Percentiles rank a stretch among this genome's conserved stretches.
Conservation (phyloP, 306 rosid species). For the Heteromeles arbutifolia region DNA sequence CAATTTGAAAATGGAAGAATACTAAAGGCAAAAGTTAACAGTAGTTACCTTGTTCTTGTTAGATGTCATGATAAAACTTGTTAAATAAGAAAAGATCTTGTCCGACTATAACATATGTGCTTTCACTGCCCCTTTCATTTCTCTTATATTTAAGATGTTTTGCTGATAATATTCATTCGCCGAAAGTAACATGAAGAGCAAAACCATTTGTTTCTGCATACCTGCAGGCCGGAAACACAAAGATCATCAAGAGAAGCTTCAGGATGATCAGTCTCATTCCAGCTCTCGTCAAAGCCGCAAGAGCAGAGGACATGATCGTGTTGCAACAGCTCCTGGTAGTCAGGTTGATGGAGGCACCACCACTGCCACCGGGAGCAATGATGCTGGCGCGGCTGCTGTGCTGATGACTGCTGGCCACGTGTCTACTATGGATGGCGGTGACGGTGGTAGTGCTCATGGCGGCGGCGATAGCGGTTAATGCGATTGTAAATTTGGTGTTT, state of each 20-base stretch:
- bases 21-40: neutral
- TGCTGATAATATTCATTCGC: neutral
- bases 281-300: slow-evolving; percentile 21
- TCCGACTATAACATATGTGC: neutral
- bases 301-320: slow-evolving; percentile 3
- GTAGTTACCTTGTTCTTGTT: neutral
- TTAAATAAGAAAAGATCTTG: slow-evolving; percentile 7
- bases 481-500: neutral
- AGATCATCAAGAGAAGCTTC: slow-evolving; percentile 15
- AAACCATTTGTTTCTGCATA: slow-evolving; percentile 51
- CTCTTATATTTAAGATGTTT: neutral
- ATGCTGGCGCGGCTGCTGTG: slow-evolving; percentile 26
- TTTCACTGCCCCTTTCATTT: neutral
- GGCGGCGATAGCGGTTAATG: slow-evolving; percentile 21
- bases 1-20: neutral
- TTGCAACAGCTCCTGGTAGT: slow-evolving; percentile 8
- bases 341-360: slow-evolving; percentile 8
- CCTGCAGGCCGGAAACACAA: slow-evolving; percentile 22
- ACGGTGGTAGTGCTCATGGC: slow-evolving; percentile 32
- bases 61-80: neutral
- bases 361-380: neutral
- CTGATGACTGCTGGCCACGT: slow-evolving; percentile 15
- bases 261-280: slow-evolving; percentile 25
- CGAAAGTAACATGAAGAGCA: slow-evolving; percentile 36
- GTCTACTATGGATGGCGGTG: slow-evolving; percentile 16